A percentile compares a stretch with the other conserved stretches of the same genome.
phyloP scores from a whole-genome alignment of 2,329 filamentous ascomycete species.

The Microdochium paspali region DNA sequence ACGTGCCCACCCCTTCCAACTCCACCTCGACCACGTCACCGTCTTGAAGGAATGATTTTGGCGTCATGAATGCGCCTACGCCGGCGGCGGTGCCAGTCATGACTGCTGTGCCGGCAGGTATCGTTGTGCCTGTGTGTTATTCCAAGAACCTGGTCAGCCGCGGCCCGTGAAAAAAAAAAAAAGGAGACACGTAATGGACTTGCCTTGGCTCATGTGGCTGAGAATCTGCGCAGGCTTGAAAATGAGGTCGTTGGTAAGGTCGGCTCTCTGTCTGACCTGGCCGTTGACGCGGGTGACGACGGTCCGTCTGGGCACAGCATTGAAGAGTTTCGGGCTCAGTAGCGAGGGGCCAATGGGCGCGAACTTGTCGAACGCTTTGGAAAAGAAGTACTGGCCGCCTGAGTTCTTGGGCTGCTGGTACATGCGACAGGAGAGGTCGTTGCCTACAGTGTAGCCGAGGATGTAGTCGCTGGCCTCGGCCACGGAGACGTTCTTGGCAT shows the following conservation, averaged over 20 bases:
- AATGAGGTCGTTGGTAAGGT: conserved; percentile 32
- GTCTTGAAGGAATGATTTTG: conserved; percentile 20
- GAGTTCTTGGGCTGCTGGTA: conserved; percentile 16
- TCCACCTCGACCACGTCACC: conserved; percentile 19
- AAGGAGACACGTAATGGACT: too few relatives aligned
- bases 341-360: conserved; percentile 31
- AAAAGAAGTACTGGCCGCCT: conserved; percentile 24
- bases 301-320: conserved; percentile 7
- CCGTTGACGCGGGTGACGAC: conserved; percentile 32
- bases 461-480: conserved; percentile 23
- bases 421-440: conserved; percentile 20
- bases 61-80: conserved; percentile 22
- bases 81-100: conserved; percentile 39
- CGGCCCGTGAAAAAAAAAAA: too few relatives aligned
- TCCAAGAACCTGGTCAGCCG: too few relatives aligned
- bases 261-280: conserved; percentile 27
- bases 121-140: conserved; percentile 24
- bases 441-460: conserved; percentile 22
- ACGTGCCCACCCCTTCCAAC: conserved; percentile 17
- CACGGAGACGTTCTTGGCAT: conserved; percentile 29
- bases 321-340: conserved; percentile 17
- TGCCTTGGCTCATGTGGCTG: conserved; percentile 28
- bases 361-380: conserved; percentile 32
- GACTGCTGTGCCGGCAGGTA: conserved; percentile 33
- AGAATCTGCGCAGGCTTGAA: conserved; percentile 29